Evolutionary conservation across 805 yeast species (phyloP), one percentile per base, ranked within the genome.

Genomic region (Ogataea wickerhamii): DNA sequence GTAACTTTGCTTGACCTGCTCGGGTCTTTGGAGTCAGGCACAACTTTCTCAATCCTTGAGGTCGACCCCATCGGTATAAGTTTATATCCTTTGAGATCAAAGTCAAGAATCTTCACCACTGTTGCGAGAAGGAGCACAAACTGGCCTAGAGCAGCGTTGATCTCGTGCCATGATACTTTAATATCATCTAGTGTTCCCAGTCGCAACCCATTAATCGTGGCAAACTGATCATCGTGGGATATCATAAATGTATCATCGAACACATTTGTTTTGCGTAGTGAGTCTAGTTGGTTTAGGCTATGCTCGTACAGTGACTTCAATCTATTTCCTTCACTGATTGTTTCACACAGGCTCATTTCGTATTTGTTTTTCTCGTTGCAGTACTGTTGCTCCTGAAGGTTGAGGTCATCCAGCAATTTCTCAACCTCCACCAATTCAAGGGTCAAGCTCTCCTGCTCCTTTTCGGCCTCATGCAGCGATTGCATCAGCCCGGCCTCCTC

Each of bases 101-200:
- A 58, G 6, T 74, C 68, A 21, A 87, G 66, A 30, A 80, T 68
- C 10, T 75, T 65, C 1, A 75, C 61, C 3, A 88, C 70, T 1
- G 91, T 85, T 0, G 81, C 71, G 21, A 89, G 56, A 14, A 91
- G 60, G 10, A 87, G 62, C 2, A 86, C 74, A 2, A 89, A 64
- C 48, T 89, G 96, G 0, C 98, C 98, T 51, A 89, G 63, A 0
- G 95, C 96, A 2, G 94, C 93, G 55, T 88, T 89, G 29, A 87
- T 81, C 51, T 89, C 98, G 38, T 86, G 77, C 95, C 95, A 87
- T 2, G 94, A 82, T 0, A 89, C 85, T 43, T 71, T 74, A 37
- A 66, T 60, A 6, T 70, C 73, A 28, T 74, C 76, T 33, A 77
- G 58, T 11, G 78, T 68, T 0, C 98, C 98, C n/a, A 91, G 58